Conservation (phyloP, 1,284 basidiomycete genomes). For the Sporisorium exsertum region DNA sequence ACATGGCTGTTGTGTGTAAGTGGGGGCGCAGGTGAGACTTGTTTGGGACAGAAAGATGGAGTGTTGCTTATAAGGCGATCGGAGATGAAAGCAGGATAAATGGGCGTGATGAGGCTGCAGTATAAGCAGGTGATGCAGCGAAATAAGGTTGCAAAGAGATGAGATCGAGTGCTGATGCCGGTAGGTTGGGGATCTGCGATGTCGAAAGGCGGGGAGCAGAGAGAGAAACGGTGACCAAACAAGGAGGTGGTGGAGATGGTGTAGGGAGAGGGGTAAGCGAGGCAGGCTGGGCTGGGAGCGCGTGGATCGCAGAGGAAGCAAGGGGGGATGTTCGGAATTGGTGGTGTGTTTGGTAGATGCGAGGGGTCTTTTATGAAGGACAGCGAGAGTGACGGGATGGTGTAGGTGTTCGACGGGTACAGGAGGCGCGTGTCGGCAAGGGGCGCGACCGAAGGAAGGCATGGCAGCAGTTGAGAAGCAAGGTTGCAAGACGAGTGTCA, state of each 20-base stretch:
- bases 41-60: slow-evolving; percentile 5
- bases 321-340: slow-evolving; percentile 48
- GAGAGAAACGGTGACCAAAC: slow-evolving; percentile 19
- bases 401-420: slow-evolving; percentile 34
- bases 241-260: slow-evolving; percentile 15
- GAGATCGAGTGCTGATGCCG: background rate
- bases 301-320: slow-evolving; percentile 41
- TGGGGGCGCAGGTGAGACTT: slow-evolving; percentile 11
- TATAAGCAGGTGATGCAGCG: slow-evolving; percentile 21
- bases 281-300: slow-evolving; percentile 27
- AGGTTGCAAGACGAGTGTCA: slow-evolving; percentile 17
- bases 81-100: slow-evolving; percentile 39
- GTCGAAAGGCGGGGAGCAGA: too few species aligned
- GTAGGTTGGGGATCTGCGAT: too few species aligned
- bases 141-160: slow-evolving; percentile 30
- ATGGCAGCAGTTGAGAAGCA: slow-evolving; percentile 6
- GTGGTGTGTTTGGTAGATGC: slow-evolving; percentile 44
- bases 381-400: slow-evolving; percentile 19
- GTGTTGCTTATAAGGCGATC: slow-evolving; percentile 28
- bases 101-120: slow-evolving; percentile 23
- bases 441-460: slow-evolving; percentile 7
- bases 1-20: slow-evolving; percentile 25
- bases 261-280: slow-evolving; percentile 28
- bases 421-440: slow-evolving; percentile 40
- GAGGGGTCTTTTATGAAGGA: slow-evolving; percentile 44